phyloP scores from a whole-genome alignment of 768 basidiomycete genomes.

The Naganishia antarctica region DNA sequence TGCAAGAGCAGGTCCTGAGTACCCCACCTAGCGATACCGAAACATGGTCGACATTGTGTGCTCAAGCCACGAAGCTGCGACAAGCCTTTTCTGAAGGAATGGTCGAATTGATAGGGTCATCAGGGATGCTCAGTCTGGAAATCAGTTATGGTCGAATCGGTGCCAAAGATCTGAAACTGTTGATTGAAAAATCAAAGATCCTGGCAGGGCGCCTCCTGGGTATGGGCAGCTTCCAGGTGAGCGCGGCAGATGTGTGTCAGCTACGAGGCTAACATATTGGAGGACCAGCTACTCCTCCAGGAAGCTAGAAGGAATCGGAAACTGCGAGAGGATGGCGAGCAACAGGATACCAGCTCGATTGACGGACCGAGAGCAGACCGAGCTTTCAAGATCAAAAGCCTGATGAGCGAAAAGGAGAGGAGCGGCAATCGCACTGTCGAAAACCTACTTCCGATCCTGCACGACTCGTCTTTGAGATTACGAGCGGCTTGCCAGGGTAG shows the following conservation, averaged over 20 bases:
- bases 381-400: background rate
- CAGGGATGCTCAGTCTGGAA: conserved; percentile 44
- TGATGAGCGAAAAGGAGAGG: conserved; percentile 30
- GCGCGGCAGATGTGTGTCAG: too few relatives aligned
- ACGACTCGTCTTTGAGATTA: conserved; percentile 34
- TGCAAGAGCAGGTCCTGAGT: conserved; percentile 39
- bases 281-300: conserved; percentile 10
- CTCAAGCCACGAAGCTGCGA: conserved; percentile 32
- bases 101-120: conserved; percentile 35
- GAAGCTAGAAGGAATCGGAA: background rate
- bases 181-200: conserved; percentile 38
- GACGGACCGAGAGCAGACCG: conserved; percentile 12
- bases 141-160: conserved; percentile 43
- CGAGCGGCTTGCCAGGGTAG: conserved; percentile 33
- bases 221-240: conserved; percentile 40
- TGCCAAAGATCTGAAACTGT: conserved; percentile 38
- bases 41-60: conserved; percentile 35
- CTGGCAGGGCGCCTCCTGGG: conserved; percentile 37
- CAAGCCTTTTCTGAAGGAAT: conserved; percentile 33
- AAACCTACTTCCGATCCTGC: conserved; percentile 44
- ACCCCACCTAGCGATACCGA: conserved; percentile 33
- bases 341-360: too few relatives aligned
- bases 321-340: too few relatives aligned
- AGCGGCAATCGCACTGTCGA: conserved; percentile 36
- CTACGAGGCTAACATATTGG: too few relatives aligned